A percentile compares a stretch with the other conserved stretches of the same genome.
phyloP scores from a whole-genome alignment of 495 filamentous ascomycete species.

The Aspergillus avenaceus region DNA sequence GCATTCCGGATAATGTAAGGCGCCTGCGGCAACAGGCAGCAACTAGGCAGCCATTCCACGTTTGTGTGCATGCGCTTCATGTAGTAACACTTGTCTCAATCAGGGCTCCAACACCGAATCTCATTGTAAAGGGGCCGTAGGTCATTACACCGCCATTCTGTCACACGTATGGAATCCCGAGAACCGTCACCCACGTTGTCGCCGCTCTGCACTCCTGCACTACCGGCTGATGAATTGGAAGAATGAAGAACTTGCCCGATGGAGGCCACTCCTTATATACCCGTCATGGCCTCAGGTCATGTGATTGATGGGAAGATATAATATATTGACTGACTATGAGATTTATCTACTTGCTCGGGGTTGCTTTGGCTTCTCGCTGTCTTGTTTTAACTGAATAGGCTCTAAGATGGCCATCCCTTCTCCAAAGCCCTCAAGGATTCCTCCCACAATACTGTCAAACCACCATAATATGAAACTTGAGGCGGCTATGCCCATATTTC shows the following conservation, averaged over 20 bases:
- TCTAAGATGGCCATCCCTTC: conserved; percentile 54
- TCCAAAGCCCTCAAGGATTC: conserved; percentile 60
- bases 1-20: background rate
- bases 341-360: background rate
- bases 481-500: conserved; percentile 49
- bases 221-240: too few relatives aligned
- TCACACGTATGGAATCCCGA: background rate
- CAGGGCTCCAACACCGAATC: too few relatives aligned
- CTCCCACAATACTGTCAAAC: conserved; percentile 55
- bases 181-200: too few relatives aligned
- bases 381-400: conserved; percentile 23
- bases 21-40: background rate
- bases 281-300: too few relatives aligned
- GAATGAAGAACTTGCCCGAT: too few relatives aligned
- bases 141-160: too few relatives aligned
- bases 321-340: background rate
- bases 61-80: too few relatives aligned
- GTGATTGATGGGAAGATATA: too few relatives aligned
- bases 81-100: too few relatives aligned
- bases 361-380: conserved; percentile 15
- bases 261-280: too few relatives aligned
- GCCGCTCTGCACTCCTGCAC: too few relatives aligned
- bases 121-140: too few relatives aligned
- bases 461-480: conserved; percentile 51
- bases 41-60: background rate